Evolutionary conservation across 108 stramenopile species (phyloP).

Genomic region (Conticribra weissflogii): DNA sequence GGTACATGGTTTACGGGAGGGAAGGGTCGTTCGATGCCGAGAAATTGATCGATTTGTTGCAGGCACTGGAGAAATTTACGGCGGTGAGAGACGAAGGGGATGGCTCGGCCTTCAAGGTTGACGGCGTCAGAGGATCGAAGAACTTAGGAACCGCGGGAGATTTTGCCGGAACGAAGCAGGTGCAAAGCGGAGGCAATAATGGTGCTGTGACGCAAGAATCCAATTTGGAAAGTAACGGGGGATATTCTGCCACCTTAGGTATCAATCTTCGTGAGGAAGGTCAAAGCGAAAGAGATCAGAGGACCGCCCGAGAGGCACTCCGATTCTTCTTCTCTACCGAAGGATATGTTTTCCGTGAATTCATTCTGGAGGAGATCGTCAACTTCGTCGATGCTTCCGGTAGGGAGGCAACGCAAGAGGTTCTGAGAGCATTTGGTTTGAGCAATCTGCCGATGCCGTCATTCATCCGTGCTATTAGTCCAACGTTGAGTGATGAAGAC

Average conservation of each 20-base stretch:
- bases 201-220: conserved; percentile 1
- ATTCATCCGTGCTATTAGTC: conserved; percentile 71
- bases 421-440: conserved; percentile 56
- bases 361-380: conserved; percentile 89
- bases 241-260: conserved; percentile 24
- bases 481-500: conserved; percentile 64
- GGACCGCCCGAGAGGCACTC: conserved; percentile 84
- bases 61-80: conserved; percentile 88
- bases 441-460: conserved; percentile 72
- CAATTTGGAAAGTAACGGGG: conserved; percentile 11
- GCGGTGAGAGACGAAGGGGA: conserved; percentile 84
- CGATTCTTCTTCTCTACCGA: conserved; percentile 93
- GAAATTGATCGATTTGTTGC: conserved; percentile 89
- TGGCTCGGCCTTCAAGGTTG: conserved; percentile 83
- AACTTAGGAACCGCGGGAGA: conserved; percentile 78
- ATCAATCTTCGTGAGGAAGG: conserved; percentile 24
- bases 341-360: conserved; percentile 90
- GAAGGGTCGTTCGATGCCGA: conserved; percentile 92
- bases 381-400: conserved; percentile 80
- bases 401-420: conserved; percentile 70
- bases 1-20: conserved; percentile 95
- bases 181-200: conserved; percentile 53
- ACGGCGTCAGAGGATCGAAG: conserved; percentile 78
- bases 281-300: conserved; percentile 59
- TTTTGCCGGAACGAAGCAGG: conserved; percentile 67